phyloP scores from a whole-genome alignment of 2,329 filamentous ascomycete genomes.

The Apiospora phragmitis region DNA sequence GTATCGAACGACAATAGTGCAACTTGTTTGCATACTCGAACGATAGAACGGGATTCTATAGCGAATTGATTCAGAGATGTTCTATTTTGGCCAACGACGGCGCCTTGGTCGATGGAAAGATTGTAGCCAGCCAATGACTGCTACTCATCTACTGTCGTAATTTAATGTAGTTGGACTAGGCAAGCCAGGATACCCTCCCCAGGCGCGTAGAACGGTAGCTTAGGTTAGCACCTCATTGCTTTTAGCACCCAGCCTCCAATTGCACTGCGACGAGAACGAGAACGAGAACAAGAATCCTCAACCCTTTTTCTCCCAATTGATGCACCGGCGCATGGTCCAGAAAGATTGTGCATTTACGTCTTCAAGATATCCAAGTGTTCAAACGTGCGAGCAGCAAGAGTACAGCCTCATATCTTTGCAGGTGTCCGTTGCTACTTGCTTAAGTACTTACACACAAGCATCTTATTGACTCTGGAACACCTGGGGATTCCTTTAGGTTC shows the following conservation, averaged over 20 bases:
- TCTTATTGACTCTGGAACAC: not conserved
- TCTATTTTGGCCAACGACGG: not conserved
- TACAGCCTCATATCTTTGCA: not conserved
- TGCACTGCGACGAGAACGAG: not conserved
- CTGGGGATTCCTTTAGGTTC: slow-evolving; percentile 1
- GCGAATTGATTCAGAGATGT: not conserved
- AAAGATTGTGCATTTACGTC: not conserved
- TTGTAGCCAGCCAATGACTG: not conserved
- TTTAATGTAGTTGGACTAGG: not conserved
- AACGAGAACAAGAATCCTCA: not conserved
- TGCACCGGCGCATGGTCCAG: not conserved
- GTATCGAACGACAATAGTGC: not conserved
- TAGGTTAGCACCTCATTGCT: not conserved
- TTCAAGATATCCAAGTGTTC: not conserved
- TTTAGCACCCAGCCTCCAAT: slow-evolving; percentile 6
- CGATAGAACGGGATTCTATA: not conserved
- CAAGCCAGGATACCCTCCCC: not conserved
- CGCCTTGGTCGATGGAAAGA: not conserved
- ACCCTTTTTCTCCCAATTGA: not conserved
- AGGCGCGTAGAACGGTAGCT: not conserved
- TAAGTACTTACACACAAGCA: not conserved
- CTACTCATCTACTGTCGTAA: not conserved
- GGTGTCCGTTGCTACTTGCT: not conserved
- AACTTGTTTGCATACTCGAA: not conserved
- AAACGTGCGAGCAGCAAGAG: not conserved